Base-by-base conservation (phyloP, 2,329 filamentous ascomycete genomes). In the Alternaria solani region DNA sequence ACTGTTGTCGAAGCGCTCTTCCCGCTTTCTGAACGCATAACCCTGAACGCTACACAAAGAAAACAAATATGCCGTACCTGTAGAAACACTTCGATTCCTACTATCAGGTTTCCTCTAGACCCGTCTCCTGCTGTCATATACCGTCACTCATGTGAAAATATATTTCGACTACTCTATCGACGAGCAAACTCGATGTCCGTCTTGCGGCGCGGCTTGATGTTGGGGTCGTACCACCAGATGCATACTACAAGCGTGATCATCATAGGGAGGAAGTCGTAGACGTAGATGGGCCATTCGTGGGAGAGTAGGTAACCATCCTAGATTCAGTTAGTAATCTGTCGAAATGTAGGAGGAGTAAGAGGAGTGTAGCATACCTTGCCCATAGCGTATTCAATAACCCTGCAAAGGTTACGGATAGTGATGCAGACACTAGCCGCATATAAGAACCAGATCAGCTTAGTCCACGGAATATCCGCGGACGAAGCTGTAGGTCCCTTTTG, bases 371-470 rank as follows among this genome's bases (percentile, higher is more conserved):
- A 52, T 65, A 69, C 69, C 59, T 66, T 66, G n/a, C 72, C 73
- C 66, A 73, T 66, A 1, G 62, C 59, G 58, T 85, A 85, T 66
- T 85, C 84, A 5, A 84, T 61, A 2, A 83, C 78, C 7, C 83
- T 77, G 52, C 84, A 83, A 20, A 83, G 62, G 49, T 80, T 82
- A 42, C 84, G 73, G 5, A 84, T 68, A 18, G 83, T 73, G 54
- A 86, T 84, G 7, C 84, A 65, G 0, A 63, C 55, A 64, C 78
- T 74, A 38, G 73, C 78, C 63, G 75, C 39, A 67, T 81, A 82
- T 18, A 82, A 69, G 57, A 79, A 75, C 14, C 51, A 47, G 0
- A 82, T 68, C 36, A 74, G 69, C 51, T 66, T 68, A 59, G 67
- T 58, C 80, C 81, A 82, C 0, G 73, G 62, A 9, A 78, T 56